Conservation (phyloP, 441 rosid species). For the Adansonia gregorii region DNA sequence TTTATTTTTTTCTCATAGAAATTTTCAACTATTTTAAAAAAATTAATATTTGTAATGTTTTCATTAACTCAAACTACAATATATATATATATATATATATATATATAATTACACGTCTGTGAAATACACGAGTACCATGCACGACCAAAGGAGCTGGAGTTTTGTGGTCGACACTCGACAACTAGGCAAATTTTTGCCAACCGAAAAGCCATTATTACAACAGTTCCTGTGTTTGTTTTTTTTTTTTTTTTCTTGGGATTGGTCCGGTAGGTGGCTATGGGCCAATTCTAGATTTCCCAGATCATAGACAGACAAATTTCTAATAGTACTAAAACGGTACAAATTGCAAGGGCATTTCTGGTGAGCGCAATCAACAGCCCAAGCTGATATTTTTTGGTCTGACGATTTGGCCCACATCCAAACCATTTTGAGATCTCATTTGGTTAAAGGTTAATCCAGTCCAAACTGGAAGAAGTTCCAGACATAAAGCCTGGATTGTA, state of each 20-base stretch:
- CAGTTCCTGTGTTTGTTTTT: not conserved
- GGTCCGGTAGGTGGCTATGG: not conserved
- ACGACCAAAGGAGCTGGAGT: not conserved
- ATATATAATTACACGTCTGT: too few relatives aligned
- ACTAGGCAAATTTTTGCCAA: not conserved
- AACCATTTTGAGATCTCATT: not conserved
- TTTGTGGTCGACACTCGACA: not conserved
- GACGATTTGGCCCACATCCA: not conserved
- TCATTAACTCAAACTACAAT: too few relatives aligned
- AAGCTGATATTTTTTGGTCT: not conserved
- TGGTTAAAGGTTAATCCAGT: not conserved
- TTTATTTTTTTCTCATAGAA: too few relatives aligned
- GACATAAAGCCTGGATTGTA: not conserved
- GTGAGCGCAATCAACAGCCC: too few relatives aligned
- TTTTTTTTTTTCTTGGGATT: not conserved
- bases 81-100: too few relatives aligned
- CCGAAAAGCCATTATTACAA: not conserved
- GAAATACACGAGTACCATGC: not conserved
- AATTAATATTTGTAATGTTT: too few relatives aligned
- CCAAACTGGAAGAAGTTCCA: not conserved
- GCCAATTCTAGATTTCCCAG: not conserved
- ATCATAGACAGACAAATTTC: not conserved
- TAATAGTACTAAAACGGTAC: not conserved
- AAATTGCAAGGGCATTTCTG: not conserved
- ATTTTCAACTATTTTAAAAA: too few relatives aligned